Base-by-base conservation (phyloP, 192 early-diverging fungal genomes). In the Mortierella alpina region DNA sequence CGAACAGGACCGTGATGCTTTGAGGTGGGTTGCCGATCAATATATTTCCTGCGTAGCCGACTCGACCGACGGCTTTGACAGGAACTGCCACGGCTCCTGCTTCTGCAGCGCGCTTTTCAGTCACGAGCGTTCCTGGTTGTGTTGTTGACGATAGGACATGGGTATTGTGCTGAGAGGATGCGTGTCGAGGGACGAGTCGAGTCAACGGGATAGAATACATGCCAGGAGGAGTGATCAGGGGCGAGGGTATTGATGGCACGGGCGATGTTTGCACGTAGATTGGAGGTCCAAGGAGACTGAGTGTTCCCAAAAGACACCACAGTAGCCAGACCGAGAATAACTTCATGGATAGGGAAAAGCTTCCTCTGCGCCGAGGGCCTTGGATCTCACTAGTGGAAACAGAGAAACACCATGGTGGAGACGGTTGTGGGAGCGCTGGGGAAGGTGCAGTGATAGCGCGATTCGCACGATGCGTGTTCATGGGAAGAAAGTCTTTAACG, bases 1-100 rank as follows among this genome's bases (percentile, higher is more conserved):
- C 96, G 45, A 95, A 94, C 48, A 96, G 90, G 31, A 95, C 95
- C 63, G 90, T 88, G 82, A 98, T 95, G 9, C 84, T 88, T 84
- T 97, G 96, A 10, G 91, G 84, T 8, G 96, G 96, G 9, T 94
- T 92, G 6, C 93, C 95, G 39, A 96, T 82, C 51, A 88, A 81
- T 67, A 96, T 93, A 56, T 96, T 92, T 44, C 95, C 96, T 23
- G 66, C 65, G 12, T 75, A 75, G 6, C 73, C 73, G 20, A 68
- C 73, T 12, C 44, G 39, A 12, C 72, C 72, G 4, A 66, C 42
- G 5, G 56, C 31, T 0, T n/a, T 53, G 44, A 74, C 64, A 0
- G 55, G 31, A 10, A 66, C 49, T 6, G 63, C 13, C 4, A 54
- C 45, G 5, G 62, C 15, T 51, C 23, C 56, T 8, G 31, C 8